A percentile compares a stretch with the other conserved stretches of the same genome.
Conservation (phyloP, 306 rosid species). For the Prunus kanzakura region DNA sequence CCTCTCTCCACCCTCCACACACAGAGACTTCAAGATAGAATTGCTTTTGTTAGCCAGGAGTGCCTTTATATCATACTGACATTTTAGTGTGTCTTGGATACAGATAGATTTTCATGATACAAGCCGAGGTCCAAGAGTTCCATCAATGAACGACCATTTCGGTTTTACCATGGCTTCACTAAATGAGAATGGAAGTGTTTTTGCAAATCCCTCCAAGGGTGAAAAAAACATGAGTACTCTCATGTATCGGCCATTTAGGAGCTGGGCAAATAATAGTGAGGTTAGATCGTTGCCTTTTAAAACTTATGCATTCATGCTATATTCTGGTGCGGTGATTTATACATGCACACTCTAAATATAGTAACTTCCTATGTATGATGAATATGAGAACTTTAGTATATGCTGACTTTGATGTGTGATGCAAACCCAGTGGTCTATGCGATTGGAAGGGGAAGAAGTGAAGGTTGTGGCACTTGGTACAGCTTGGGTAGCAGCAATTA, state of each 20-base stretch:
- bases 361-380: conserved; percentile 3
- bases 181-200: conserved; percentile 73
- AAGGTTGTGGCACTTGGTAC: conserved; percentile 83
- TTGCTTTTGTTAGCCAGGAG: conserved; percentile 1
- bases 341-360: not conserved
- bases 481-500: conserved; percentile 89
- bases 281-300: conserved; percentile 38
- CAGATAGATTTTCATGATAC: conserved; percentile 98
- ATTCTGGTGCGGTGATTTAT: conserved; percentile 12
- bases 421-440: conserved; percentile 86
- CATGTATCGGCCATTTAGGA: conserved; percentile 92
- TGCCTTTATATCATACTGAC: conserved; percentile 15
- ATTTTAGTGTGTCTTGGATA: conserved; percentile 15
- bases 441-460: conserved; percentile 94
- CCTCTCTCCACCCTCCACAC: not conserved
- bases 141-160: conserved; percentile 95
- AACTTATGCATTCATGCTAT: not conserved
- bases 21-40: not conserved
- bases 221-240: conserved; percentile 90
- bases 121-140: conserved; percentile 82
- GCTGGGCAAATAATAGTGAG: conserved; percentile 96
- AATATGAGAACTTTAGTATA: conserved; percentile 9
- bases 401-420: conserved; percentile 33
- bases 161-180: conserved; percentile 96
- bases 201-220: conserved; percentile 96